Conservation (phyloP, 106 monocot genomes). For the Xerophyta viscosa region DNA sequence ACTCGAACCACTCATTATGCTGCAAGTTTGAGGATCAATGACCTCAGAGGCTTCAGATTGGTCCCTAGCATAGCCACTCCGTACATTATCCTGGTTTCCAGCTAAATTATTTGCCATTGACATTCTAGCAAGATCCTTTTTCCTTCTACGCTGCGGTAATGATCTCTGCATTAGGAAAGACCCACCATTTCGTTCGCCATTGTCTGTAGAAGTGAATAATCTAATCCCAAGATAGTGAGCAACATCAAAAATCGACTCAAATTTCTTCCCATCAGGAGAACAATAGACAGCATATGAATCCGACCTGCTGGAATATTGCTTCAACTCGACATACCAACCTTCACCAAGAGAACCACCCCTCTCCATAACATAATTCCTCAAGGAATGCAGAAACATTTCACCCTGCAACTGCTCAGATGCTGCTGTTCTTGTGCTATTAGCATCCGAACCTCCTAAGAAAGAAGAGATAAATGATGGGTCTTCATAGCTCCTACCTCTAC, state of each 20-base stretch:
- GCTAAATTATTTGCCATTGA: conserved; percentile 17
- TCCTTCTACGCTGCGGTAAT: conserved; percentile 36
- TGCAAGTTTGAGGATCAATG: conserved; percentile 16
- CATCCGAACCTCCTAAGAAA: conserved; percentile 6
- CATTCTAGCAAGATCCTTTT: conserved; percentile 43
- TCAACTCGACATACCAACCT: conserved; percentile 60
- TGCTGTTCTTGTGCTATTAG: conserved; percentile 5
- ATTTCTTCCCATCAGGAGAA: conserved; percentile 65
- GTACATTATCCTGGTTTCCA: conserved; percentile 27
- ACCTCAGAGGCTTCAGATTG: conserved; percentile 26
- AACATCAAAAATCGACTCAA: conserved; percentile 76
- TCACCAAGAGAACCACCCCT: conserved; percentile 44
- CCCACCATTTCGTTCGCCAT: conserved; percentile 33
- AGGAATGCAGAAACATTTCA: conserved; percentile 29
- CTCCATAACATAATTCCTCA: conserved; percentile 43
- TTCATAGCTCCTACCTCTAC: conserved; percentile 9
- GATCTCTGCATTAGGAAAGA: conserved; percentile 31
- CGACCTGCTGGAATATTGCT: conserved; percentile 20
- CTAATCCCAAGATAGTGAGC: conserved; percentile 51
- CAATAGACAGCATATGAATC: conserved; percentile 37
- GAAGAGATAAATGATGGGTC: conserved; percentile 18
- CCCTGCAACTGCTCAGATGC: conserved; percentile 14
- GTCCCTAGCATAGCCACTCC: conserved; percentile 20
- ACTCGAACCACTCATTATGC: conserved; percentile 18
- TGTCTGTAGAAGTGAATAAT: conserved; percentile 27